phyloP scores from a whole-genome alignment of 306 rosid genomes.

The Echinosophora koreensis region DNA sequence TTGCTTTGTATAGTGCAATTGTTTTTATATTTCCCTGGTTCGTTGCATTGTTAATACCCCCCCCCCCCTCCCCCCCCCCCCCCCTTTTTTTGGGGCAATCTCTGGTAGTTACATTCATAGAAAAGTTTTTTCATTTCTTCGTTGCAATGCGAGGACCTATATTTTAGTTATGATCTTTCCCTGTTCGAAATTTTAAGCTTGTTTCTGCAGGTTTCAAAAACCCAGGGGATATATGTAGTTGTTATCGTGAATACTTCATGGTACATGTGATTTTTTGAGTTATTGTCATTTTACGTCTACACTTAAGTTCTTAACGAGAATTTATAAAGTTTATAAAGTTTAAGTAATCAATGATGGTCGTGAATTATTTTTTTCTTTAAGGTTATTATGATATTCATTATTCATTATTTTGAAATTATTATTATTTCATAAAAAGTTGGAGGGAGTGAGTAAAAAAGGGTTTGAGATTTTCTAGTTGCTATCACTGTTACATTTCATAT shows the following conservation, averaged over 20 bases:
- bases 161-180: not conserved
- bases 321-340: no score
- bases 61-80: no score
- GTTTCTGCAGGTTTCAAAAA: not conserved
- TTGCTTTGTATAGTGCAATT: constrained; percentile 14
- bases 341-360: no score
- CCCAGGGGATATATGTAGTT: no score
- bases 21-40: constrained; percentile 7
- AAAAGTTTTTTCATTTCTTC: not conserved
- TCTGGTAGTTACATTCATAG: not conserved
- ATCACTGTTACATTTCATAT: not conserved
- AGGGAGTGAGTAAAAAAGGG: not conserved
- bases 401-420: not conserved
- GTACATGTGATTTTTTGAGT: no score
- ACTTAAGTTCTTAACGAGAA: no score
- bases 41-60: not conserved
- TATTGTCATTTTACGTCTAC: no score
- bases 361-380: no score
- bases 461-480: not conserved
- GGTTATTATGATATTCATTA: not conserved
- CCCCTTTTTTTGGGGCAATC: not conserved
- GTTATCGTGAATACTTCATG: no score
- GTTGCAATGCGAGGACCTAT: not conserved
- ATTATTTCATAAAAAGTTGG: not conserved
- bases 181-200: not conserved